Evolutionary conservation across 2,329 filamentous ascomycete species (phyloP).

Genomic region (Ambrosiella beaveri): DNA sequence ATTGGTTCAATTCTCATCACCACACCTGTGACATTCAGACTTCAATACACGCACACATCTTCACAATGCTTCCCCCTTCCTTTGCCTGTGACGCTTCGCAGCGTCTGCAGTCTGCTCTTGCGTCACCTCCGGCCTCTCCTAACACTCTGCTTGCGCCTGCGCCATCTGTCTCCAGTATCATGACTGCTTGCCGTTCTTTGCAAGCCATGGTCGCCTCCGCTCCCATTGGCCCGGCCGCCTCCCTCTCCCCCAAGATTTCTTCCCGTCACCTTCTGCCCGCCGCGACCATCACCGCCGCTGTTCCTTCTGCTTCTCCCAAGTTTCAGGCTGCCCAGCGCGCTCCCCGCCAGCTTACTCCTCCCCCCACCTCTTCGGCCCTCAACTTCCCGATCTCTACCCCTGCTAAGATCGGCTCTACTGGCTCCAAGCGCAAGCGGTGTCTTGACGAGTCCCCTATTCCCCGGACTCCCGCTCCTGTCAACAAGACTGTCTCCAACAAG

Average conservation of each 20-base stretch:
- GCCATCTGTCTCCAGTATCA: conserved; percentile 31
- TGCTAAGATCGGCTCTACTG: conserved; percentile 26
- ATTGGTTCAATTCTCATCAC: not conserved
- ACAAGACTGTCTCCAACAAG: conserved; percentile 27
- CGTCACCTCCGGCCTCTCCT: conserved; percentile 42
- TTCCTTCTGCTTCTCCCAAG: conserved; percentile 2
- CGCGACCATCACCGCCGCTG: conserved; percentile 1
- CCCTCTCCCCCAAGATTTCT: not conserved
- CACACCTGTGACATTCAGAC: not conserved
- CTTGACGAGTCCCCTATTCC: conserved; percentile 7
- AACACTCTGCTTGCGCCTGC: conserved; percentile 17
- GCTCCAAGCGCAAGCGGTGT: conserved; percentile 24
- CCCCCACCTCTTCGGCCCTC: conserved; percentile 22
- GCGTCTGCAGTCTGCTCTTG: conserved; percentile 30
- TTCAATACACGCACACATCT: not conserved
- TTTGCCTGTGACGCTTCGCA: conserved; percentile 40
- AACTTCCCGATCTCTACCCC: conserved; percentile 29
- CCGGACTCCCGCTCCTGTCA: conserved; percentile 2
- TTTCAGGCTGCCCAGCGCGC: conserved; percentile 13
- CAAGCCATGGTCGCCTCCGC: conserved; percentile 38
- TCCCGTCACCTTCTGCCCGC: conserved; percentile 1
- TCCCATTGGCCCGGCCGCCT: conserved; percentile 13
- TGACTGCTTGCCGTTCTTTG: conserved; percentile 42
- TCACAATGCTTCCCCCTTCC: conserved; percentile 40
- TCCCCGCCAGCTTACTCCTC: conserved; percentile 26